phyloP scores from a whole-genome alignment of 345 rosid genomes.

The Citrus reticulata region DNA sequence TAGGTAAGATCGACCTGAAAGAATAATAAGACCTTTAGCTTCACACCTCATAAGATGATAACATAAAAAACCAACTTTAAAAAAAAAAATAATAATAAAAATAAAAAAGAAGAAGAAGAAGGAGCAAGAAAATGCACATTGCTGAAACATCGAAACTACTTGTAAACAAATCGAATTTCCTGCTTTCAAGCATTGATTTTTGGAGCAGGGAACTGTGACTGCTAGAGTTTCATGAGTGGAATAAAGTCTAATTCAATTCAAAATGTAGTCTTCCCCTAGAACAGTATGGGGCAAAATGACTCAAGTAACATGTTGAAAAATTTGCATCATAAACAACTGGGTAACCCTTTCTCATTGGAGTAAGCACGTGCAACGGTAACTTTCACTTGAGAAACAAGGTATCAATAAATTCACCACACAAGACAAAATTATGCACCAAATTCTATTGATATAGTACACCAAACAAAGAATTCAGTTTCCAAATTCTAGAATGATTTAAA shows the following conservation, averaged over 20 bases:
- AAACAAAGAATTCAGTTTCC: background rate
- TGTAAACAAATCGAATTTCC: background rate
- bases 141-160: background rate
- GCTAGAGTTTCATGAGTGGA: background rate
- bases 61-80: background rate
- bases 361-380: background rate
- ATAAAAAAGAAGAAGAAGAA: background rate
- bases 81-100: background rate
- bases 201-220: background rate
- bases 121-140: background rate
- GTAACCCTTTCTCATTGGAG: background rate
- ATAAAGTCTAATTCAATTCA: background rate
- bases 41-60: background rate
- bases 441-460: background rate
- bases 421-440: background rate
- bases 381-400: background rate
- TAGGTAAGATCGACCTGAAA: background rate
- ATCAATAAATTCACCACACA: background rate
- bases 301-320: background rate
- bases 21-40: background rate
- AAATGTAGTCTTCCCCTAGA: background rate
- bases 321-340: background rate
- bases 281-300: background rate
- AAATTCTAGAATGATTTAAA: background rate
- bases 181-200: background rate